These are phyloP conservation scores for Fonsecaea monophora DNA, from an alignment of 2,329 filamentous ascomycete genomes.

Conservation along the genomic window DNA sequence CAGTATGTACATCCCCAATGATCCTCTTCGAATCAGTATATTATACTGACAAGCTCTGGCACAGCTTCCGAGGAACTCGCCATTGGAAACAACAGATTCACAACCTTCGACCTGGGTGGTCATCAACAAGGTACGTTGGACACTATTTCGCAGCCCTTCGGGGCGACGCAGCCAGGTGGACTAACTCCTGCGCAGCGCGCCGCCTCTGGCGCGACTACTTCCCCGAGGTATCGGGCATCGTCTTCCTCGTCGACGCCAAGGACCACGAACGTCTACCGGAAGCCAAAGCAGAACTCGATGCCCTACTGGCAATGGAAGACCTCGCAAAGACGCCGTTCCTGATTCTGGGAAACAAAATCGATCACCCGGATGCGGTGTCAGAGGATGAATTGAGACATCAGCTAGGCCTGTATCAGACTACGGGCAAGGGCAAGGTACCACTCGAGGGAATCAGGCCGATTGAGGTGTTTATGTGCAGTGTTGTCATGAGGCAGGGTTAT, in stretches of 20 bases:
- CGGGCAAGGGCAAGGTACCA: conserved; percentile 92
- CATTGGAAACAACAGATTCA: conserved; percentile 93
- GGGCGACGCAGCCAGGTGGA: neutral
- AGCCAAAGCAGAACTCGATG: conserved; percentile 96
- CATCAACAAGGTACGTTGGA: conserved; percentile 78
- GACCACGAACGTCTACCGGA: conserved; percentile 93
- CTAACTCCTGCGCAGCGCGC: conserved; percentile 65
- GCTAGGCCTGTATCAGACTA: conserved; percentile 93
- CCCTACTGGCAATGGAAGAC: conserved; percentile 95
- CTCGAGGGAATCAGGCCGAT: conserved; percentile 92
- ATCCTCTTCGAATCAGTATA: neutral
- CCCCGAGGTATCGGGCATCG: conserved; percentile 93
- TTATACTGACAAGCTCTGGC: neutral
- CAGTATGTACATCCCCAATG: conserved; percentile 63
- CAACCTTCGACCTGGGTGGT: conserved; percentile 90
- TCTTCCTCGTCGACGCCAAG: conserved; percentile 97
- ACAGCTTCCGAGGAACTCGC: conserved; percentile 87
- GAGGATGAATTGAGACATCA: conserved; percentile 94
- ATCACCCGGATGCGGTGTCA: conserved; percentile 92
- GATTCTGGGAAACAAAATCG: conserved; percentile 98
- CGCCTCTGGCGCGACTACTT: conserved; percentile 98
- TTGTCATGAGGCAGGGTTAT: conserved; percentile 96
- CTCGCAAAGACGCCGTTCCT: conserved; percentile 94
- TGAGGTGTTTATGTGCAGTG: conserved; percentile 99
- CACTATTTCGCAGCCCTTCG: neutral